Evolutionary conservation across 306 rosid genomes (phyloP).

Genomic region (Parietaria judaica): DNA sequence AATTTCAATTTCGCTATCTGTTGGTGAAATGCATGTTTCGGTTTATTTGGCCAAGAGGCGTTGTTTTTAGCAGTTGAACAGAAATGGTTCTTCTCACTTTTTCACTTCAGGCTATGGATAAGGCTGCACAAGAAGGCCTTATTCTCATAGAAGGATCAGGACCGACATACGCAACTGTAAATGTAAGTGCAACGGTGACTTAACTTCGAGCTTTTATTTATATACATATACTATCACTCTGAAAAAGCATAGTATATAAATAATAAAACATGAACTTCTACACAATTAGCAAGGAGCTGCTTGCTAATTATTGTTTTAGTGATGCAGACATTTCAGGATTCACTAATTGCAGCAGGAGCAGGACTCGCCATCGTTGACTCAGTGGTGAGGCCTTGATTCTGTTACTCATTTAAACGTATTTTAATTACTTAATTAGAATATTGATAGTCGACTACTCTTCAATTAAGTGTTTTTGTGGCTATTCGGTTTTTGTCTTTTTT

Average conservation of each 20-base stretch:
- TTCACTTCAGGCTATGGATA: slow-evolving; percentile 53
- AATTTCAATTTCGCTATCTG: too few relatives aligned
- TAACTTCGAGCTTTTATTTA: slow-evolving; percentile 7
- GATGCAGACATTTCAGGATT: slow-evolving; percentile 85
- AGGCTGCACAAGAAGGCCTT: slow-evolving; percentile 65
- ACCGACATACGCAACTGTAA: slow-evolving; percentile 89
- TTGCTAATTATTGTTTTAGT: slow-evolving; percentile 33
- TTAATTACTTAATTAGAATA: background rate
- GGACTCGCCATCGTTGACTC: slow-evolving; percentile 82
- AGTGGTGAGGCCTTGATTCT: slow-evolving; percentile 71
- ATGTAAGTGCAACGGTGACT: slow-evolving; percentile 35
- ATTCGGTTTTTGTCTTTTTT: slow-evolving; percentile 12
- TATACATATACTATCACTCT: background rate
- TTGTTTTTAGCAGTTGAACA: background rate
- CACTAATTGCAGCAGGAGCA: slow-evolving; percentile 77
- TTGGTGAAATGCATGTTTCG: too few relatives aligned
- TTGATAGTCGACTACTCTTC: too few relatives aligned
- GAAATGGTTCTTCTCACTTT: background rate
- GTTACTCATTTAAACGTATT: slow-evolving; percentile 36
- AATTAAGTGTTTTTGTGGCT: background rate
- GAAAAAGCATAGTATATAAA: too few relatives aligned
- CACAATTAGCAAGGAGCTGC: too few relatives aligned
- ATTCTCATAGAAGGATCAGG: slow-evolving; percentile 72
- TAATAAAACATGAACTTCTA: too few relatives aligned
- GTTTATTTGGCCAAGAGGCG: background rate